A percentile compares a stretch with the other conserved stretches of the same genome.
phyloP scores from a whole-genome alignment of 768 basidiomycete genomes.

The Kwoniella newhampshirensis region DNA sequence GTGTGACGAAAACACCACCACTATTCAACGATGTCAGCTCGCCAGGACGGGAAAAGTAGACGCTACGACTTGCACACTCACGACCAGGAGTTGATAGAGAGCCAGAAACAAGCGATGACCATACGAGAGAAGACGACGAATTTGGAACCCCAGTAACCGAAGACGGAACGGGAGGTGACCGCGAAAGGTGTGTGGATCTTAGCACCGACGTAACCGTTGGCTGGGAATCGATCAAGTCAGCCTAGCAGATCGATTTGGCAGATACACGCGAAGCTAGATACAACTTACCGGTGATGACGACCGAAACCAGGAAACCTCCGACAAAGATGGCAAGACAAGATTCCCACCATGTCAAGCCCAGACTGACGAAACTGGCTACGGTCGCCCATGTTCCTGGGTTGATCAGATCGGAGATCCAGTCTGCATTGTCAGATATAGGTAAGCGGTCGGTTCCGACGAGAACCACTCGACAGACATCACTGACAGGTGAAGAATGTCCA shows the following conservation, averaged over 20 bases:
- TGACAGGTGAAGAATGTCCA: conserved; percentile 41
- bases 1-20: conserved; percentile 42
- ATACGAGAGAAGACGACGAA: conserved; percentile 44
- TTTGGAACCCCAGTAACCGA: conserved; percentile 43
- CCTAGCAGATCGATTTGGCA: background rate
- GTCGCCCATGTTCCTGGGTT: conserved; percentile 38
- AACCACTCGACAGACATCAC: background rate
- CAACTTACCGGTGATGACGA: conserved; percentile 35
- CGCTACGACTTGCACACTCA: conserved; percentile 10
- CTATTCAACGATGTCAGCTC: conserved; percentile 22
- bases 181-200: conserved; percentile 41
- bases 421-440: background rate
- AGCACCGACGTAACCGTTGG: conserved; percentile 45
- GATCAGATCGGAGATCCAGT: conserved; percentile 39
- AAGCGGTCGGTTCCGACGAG: background rate
- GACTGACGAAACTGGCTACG: conserved; percentile 27
- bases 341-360: conserved; percentile 61
- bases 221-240: background rate
- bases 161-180: conserved; percentile 34
- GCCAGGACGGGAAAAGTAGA: background rate
- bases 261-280: background rate
- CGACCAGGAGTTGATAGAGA: conserved; percentile 32
- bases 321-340: conserved; percentile 80
- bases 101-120: conserved; percentile 33
- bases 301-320: conserved; percentile 76